Conservation (phyloP, 768 basidiomycete genomes). For the Postia placenta region DNA sequence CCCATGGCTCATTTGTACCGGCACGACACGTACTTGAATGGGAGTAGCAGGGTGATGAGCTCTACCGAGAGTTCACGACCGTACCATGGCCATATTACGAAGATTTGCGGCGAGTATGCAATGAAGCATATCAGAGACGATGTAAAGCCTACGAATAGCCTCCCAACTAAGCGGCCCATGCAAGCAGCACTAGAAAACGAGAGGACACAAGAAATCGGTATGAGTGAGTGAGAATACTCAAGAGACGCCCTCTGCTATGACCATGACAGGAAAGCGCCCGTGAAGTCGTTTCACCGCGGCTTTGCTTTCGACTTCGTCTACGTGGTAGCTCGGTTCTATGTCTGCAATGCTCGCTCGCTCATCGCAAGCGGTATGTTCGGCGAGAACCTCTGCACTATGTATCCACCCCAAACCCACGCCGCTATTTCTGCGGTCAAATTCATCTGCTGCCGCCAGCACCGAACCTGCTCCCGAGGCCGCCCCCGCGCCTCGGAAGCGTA, state of each 20-base stretch:
- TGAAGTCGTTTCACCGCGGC: too few species aligned
- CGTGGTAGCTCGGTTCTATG: too few species aligned
- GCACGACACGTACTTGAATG: conserved; percentile 77
- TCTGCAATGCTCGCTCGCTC: neutral
- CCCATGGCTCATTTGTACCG: too few species aligned
- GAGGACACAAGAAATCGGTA: too few species aligned
- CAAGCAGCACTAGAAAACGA: neutral
- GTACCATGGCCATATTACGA: conserved; percentile 92
- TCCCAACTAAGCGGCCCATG: conserved; percentile 47
- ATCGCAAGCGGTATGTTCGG: neutral
- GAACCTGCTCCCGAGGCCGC: neutral
- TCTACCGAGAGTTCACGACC: conserved; percentile 68
- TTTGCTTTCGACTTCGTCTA: too few species aligned
- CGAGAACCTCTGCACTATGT: neutral
- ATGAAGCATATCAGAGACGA: conserved; percentile 79
- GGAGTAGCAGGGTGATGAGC: conserved; percentile 67
- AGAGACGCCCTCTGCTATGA: too few species aligned
- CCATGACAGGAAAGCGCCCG: too few species aligned
- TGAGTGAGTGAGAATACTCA: too few species aligned
- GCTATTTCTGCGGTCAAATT: neutral
- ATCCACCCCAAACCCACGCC: too few species aligned
- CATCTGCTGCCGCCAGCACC: neutral
- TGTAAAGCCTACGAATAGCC: conserved; percentile 62
- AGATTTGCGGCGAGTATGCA: conserved; percentile 83
- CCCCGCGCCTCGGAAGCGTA: conserved; percentile 7